Conservation (phyloP, 2,329 filamentous ascomycete genomes). For the Huntiella moniliformis region DNA sequence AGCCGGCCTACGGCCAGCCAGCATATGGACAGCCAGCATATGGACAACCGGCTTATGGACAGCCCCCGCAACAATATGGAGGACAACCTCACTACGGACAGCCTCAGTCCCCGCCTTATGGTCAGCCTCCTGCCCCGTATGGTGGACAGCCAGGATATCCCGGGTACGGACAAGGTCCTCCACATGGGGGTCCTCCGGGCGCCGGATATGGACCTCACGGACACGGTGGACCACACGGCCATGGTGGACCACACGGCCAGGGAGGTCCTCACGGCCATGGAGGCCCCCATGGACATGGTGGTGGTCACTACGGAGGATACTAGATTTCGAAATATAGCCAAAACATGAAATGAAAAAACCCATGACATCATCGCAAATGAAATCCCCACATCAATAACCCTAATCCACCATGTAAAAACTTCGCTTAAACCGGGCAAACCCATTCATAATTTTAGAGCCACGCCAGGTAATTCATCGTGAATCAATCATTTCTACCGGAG, state of each 20-base stretch:
- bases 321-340: too few relatives aligned
- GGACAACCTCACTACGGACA: not conserved
- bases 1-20: conserved; percentile 1
- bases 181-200: not conserved
- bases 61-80: not conserved
- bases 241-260: not conserved
- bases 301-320: not conserved
- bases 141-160: not conserved
- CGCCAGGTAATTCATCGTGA: too few relatives aligned
- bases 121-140: not conserved
- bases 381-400: too few relatives aligned
- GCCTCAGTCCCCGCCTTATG: not conserved
- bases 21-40: conserved; percentile 2
- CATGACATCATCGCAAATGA: too few relatives aligned
- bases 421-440: too few relatives aligned
- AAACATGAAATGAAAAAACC: too few relatives aligned
- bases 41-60: not conserved
- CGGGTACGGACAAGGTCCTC: not conserved
- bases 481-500: too few relatives aligned
- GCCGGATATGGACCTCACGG: not conserved
- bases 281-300: not conserved
- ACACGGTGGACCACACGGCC: not conserved
- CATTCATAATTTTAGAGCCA: too few relatives aligned
- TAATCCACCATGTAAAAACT: too few relatives aligned
- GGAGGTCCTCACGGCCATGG: not conserved